Evolutionary conservation across 78 protist genomes (phyloP).

Genomic region (Dictyostelium brefeldianum): DNA sequence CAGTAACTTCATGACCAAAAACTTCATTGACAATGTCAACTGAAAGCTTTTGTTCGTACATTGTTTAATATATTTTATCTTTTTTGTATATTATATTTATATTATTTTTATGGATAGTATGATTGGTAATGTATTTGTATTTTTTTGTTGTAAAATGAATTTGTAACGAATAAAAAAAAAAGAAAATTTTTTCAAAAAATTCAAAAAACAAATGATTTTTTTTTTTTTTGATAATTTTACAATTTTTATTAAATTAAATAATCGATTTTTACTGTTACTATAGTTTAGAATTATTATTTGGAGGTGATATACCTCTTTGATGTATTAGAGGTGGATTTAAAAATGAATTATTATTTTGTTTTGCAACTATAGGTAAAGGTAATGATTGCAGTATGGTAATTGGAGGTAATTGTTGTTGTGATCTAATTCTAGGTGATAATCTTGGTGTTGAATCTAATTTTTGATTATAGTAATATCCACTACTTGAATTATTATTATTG

Average conservation of each 20-base stretch:
- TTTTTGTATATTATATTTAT: no score
- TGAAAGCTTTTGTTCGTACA: slow-evolving; percentile 64
- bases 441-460: slow-evolving; percentile 2
- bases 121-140: no score
- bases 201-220: neutral
- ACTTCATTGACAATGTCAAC: slow-evolving; percentile 56
- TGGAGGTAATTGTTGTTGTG: neutral
- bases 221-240: neutral
- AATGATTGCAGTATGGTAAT: neutral
- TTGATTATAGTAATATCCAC: neutral
- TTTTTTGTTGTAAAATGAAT: no score
- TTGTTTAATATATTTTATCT: no score
- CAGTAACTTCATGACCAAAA: slow-evolving; percentile 69
- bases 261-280: neutral
- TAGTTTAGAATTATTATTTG: neutral
- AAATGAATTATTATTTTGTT: neutral
- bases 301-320: neutral
- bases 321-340: neutral
- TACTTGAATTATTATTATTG: neutral
- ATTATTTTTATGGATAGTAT: no score
- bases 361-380: neutral
- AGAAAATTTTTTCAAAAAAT: neutral
- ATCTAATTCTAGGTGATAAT: neutral
- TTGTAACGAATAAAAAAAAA: slow-evolving; percentile 14
- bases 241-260: no score